Conservation (phyloP, 1,139 yeast genomes). For the Taphrina wiesneri region DNA sequence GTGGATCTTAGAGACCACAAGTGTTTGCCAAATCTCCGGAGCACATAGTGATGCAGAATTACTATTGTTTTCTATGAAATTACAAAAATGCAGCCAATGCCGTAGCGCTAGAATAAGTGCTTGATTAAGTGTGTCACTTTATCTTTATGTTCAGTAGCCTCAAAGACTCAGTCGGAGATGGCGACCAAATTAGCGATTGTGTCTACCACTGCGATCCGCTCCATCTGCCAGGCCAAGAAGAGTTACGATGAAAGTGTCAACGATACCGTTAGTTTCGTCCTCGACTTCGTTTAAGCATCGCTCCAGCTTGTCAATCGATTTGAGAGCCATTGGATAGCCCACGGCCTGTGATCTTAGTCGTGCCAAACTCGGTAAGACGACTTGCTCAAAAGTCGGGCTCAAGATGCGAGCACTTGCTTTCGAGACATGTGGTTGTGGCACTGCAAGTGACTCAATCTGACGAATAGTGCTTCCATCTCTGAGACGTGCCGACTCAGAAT, state of each 20-base stretch:
- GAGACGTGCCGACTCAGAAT: neutral
- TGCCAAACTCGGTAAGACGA: constrained; percentile 5
- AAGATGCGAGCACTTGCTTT: neutral
- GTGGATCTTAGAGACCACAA: no score
- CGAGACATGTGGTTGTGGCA: neutral
- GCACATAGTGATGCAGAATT: neutral
- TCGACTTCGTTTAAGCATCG: constrained; percentile 18
- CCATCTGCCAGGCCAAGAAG: constrained; percentile 12
- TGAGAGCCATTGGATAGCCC: constrained; percentile 25
- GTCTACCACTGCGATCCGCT: neutral
- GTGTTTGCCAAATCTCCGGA: no score
- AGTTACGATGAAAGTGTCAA: constrained; percentile 21
- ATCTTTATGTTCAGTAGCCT: no score
- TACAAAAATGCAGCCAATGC: neutral
- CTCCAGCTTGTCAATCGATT: constrained; percentile 20
- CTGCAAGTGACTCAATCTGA: neutral
- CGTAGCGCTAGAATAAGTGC: neutral
- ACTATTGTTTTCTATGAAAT: neutral
- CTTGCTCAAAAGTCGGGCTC: neutral
- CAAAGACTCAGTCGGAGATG: no score
- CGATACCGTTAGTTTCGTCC: constrained; percentile 20
- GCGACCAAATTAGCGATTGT: neutral
- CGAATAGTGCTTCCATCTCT: neutral
- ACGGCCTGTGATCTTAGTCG: constrained; percentile 12
- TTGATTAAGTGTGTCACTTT: no score